phyloP scores from a whole-genome alignment of 1,284 basidiomycete species.

The Ceratobasidium sp. region DNA sequence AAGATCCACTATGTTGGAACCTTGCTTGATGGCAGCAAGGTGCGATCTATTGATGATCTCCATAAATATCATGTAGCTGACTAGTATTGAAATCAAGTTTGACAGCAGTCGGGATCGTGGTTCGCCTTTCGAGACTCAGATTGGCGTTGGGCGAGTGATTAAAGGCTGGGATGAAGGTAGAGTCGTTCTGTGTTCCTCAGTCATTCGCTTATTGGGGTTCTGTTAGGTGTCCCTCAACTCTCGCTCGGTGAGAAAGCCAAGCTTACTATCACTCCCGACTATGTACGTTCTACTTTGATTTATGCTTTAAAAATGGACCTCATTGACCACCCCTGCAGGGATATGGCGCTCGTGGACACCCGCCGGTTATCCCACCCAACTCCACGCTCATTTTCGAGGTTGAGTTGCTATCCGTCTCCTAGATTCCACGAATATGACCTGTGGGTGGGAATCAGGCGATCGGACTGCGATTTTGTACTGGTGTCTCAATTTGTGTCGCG shows the following conservation, averaged over 20 bases:
- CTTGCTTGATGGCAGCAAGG: slow-evolving; percentile 64
- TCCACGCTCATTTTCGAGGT: slow-evolving; percentile 50
- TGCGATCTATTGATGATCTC: neutral
- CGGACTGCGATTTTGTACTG: neutral
- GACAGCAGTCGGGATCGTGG: slow-evolving; percentile 56
- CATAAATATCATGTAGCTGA: neutral
- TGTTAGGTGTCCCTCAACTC: slow-evolving; percentile 78
- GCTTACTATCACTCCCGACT: slow-evolving; percentile 74
- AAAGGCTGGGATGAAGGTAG: slow-evolving; percentile 92
- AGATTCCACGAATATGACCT: neutral
- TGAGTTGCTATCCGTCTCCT: slow-evolving; percentile 47
- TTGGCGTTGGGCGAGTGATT: slow-evolving; percentile 85
- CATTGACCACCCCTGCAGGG: slow-evolving; percentile 35
- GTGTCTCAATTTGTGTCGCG: neutral
- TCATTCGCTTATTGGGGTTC: slow-evolving; percentile 14
- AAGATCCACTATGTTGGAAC: slow-evolving; percentile 80
- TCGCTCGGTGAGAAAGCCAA: slow-evolving; percentile 81
- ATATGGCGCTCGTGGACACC: slow-evolving; percentile 46
- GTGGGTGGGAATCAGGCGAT: neutral
- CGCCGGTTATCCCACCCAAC: slow-evolving; percentile 48
- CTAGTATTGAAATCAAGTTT: slow-evolving; percentile 39
- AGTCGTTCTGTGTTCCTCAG: slow-evolving; percentile 47
- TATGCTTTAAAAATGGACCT: neutral
- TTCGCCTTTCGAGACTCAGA: slow-evolving; percentile 75
- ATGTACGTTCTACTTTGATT: slow-evolving; percentile 59